Evolutionary conservation across 768 basidiomycete species (phyloP), one percentile per base, ranked within the genome.

Genomic region (Pisolithus microcarpus): DNA sequence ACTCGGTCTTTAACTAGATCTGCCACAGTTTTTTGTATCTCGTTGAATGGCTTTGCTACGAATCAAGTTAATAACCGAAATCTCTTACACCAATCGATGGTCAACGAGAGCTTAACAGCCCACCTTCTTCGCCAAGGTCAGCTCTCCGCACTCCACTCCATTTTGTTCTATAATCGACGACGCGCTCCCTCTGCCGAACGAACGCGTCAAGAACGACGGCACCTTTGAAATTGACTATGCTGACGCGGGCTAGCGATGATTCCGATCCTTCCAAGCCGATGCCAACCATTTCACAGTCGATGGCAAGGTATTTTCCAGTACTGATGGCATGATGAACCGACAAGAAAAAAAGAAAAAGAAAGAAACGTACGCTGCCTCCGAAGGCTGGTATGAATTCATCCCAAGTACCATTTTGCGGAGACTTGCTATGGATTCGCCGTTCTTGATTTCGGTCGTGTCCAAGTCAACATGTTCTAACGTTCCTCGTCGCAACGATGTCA

Each of bases 221-320:
- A 0, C 95, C 95, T 53, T 89, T 73, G 63, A 82, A 95, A 66
- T 97, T 95, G 51, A 97, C 91, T 38, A 96, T 63, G 46, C 87
- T 89, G 55, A 95, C 88, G 30, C 94, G 83, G 1, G 92, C 94
- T 13, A 96, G 76, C 0, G 86, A 84, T 0, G 88, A 91, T 63
- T 95, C 91, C 3, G 67, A 68, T 19, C 90, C 91, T 23, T 84
- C 76, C n/a, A 81, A 75, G 1, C 92, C 92, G n/a, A 95, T 79
- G 5, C 93, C 93, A 10, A 98, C 94, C 92, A 98, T 96, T 68
- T 98, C 95, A 60, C 95, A 98, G 67, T 99, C 95, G 26, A 99
- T 72, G 0, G 91, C 82, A 39, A 96, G 70, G 55, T 87, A 87
- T 61, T 79, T 84, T 44, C 86, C 86, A 4, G 81, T 79, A 43